Conservation (phyloP, 768 basidiomycete genomes). For the Kondoa malvinella region DNA sequence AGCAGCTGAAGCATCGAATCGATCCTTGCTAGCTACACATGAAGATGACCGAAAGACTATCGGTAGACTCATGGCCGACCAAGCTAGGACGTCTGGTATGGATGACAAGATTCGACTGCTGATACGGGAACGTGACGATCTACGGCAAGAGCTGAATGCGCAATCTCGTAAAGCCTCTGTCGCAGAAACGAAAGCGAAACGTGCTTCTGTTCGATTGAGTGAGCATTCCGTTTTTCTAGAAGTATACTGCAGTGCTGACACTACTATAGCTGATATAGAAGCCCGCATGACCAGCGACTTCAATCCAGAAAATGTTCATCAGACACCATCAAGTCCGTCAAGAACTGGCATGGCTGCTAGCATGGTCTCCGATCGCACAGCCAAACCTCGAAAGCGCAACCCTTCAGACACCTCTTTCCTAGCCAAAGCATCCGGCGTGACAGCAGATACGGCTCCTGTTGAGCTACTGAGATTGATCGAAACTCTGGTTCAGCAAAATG, state of each 20-base stretch:
- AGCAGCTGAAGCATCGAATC: constrained; percentile 60
- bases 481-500: constrained; percentile 22
- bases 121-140: constrained; percentile 63
- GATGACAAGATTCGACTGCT: constrained; percentile 48
- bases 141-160: constrained; percentile 53
- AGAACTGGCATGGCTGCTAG: no score
- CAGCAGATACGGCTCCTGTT: constrained; percentile 14
- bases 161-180: constrained; percentile 50
- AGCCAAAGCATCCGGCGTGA: background rate
- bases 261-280: background rate
- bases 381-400: background rate
- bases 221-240: background rate
- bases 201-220: constrained; percentile 9
- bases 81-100: constrained; percentile 53
- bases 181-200: constrained; percentile 47
- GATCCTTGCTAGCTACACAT: constrained; percentile 53
- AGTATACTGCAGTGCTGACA: constrained; percentile 7
- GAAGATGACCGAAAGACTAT: constrained; percentile 54
- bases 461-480: constrained; percentile 24
- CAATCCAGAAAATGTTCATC: no score
- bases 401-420: background rate
- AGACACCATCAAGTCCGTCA: no score
- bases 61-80: constrained; percentile 49
- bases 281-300: background rate
- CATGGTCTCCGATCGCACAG: no score